Conservation (phyloP, 192 early-diverging fungal genomes). For the Paraglomus occultum region DNA sequence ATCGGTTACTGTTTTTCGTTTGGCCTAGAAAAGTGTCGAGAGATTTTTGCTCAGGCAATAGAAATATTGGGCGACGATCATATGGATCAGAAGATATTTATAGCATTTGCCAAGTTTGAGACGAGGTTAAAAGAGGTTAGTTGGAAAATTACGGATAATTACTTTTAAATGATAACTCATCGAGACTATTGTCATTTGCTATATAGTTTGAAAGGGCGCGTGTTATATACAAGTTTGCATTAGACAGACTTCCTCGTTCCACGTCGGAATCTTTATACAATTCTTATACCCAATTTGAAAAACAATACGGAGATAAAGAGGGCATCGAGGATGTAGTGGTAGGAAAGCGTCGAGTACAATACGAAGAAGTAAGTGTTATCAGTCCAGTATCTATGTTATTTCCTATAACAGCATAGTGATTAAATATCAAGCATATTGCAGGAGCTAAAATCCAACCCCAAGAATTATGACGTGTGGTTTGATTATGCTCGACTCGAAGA, state of each 20-base stretch:
- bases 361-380: conserved; percentile 63
- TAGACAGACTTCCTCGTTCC: conserved; percentile 81
- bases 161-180: background rate
- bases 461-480: conserved; percentile 99
- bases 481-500: conserved; percentile 94
- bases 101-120: conserved; percentile 98
- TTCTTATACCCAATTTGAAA: conserved; percentile 95
- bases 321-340: conserved; percentile 92
- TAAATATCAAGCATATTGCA: conserved; percentile 16
- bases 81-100: conserved; percentile 91
- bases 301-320: conserved; percentile 85
- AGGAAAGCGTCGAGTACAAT: conserved; percentile 84
- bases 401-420: background rate
- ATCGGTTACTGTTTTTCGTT: conserved; percentile 10
- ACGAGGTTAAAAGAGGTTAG: conserved; percentile 77
- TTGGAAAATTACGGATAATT: background rate
- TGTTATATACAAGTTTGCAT: conserved; percentile 93
- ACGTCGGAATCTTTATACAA: conserved; percentile 87
- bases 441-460: conserved; percentile 62
- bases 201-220: conserved; percentile 84
- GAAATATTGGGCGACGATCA: conserved; percentile 84
- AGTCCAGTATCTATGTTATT: conserved; percentile 14
- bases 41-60: conserved; percentile 86
- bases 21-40: conserved; percentile 66
- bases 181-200: background rate